Evolutionary conservation across 2,329 filamentous ascomycete genomes (phyloP).

Genomic region (Aureobasidium sp.): DNA sequence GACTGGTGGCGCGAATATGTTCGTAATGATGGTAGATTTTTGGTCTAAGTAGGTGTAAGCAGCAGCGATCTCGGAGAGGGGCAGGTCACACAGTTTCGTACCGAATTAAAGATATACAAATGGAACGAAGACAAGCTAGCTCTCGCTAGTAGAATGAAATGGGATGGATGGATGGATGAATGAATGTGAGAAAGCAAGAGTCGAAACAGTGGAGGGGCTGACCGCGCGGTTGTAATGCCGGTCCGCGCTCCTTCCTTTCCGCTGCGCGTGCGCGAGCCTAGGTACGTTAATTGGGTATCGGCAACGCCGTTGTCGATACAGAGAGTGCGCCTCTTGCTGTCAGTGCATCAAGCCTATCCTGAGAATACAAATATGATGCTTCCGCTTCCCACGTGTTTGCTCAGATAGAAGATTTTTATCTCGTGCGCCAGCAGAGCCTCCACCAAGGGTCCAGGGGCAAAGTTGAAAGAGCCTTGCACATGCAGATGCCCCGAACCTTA

Average conservation of each 20-base stretch:
- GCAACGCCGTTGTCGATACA: neutral
- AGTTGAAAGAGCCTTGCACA: neutral
- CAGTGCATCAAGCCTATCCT: neutral
- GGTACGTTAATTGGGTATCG: neutral
- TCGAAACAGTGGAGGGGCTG: slow-evolving; percentile 3
- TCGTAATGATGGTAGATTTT: neutral
- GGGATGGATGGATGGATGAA: neutral
- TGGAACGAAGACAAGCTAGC: neutral
- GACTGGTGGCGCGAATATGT: neutral
- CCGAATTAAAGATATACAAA: slow-evolving; percentile 1
- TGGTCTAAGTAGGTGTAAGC: neutral
- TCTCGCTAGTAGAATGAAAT: neutral
- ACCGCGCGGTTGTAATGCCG: neutral
- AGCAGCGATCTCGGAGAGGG: neutral
- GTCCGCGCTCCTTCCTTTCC: slow-evolving; percentile 1
- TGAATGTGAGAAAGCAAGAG: neutral
- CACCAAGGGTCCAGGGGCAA: neutral
- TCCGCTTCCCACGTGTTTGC: neutral
- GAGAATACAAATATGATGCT: neutral
- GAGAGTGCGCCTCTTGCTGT: neutral
- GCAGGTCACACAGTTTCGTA: neutral
- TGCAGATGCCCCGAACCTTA: neutral
- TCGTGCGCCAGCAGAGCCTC: neutral
- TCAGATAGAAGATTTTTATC: neutral
- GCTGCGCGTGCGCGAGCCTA: neutral